Base-by-base conservation (phyloP, 1,139 yeast genomes). In the Geotrichum restrictum region DNA sequence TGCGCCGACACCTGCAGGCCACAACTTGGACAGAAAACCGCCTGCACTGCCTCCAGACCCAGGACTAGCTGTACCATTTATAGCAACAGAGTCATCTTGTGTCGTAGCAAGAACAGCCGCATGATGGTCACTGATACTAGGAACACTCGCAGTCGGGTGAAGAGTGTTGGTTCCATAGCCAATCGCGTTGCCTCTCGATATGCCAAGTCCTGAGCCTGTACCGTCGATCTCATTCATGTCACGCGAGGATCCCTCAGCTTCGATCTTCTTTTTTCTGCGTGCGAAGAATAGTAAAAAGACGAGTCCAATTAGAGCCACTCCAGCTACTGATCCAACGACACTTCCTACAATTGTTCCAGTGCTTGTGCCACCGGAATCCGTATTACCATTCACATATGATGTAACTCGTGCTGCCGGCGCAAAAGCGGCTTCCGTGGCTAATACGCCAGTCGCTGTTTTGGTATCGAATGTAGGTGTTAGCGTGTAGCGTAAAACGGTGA, bases 281-380 rank as follows among this genome's bases (percentile, higher is more conserved):
- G 56, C 45, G 18, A 60, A 24, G 7, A 62, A 46, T 18, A 57
- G 52, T 19, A 62, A 43, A 22, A 56, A 49, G 3, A 68, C 27
- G 1, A 67, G 44, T 1, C 68, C 47, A 0, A 68, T 56, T 0
- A 72, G 39, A 0, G 68, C 60, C 1, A 68, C 58, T 1, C 77
- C 79, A n/a, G 68, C 62, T 13, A 74, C 66, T 1, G 74, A 63
- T 2, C 79, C 80, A 31, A 75, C 71, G 2, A 74, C 72, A 4
- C 75, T 69, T 1, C 79, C 80, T 0, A 76, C 78, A 48, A 75
- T 70, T 0, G 72, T 64, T 1, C 73, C 71, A 3, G 57, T 45
- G 16, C 27, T 18, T 16, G 53, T 38, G n/a, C 53, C 37, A 32
- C 47, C 24, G 19, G 42, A 24, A n/a, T 36, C 48, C 8, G 29